Percentiles rank a stretch among this genome's conserved stretches.
Evolutionary conservation across 2,329 filamentous ascomycete species (phyloP).

Genomic region (Xylaria sp.): DNA sequence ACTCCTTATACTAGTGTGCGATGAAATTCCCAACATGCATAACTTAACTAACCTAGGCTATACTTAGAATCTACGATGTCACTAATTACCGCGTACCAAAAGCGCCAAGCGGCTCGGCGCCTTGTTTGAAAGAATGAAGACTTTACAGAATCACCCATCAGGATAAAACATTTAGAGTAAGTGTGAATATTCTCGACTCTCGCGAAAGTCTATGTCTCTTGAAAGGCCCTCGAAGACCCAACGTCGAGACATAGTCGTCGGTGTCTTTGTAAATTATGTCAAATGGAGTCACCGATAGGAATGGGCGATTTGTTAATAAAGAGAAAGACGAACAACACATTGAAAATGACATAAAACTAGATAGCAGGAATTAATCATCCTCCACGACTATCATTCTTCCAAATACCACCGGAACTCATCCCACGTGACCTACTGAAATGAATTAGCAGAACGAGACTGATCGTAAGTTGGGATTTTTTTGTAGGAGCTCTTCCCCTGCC

Average conservation of each 20-base stretch:
- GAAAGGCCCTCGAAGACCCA: neutral
- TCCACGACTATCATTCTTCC: neutral
- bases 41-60: neutral
- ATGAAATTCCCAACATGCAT: neutral
- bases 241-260: neutral
- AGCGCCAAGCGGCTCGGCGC: neutral
- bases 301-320: neutral
- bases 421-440: neutral
- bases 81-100: neutral
- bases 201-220: neutral
- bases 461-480: too few relatives aligned
- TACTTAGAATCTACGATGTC: neutral
- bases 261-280: neutral
- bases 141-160: neutral
- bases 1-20: neutral
- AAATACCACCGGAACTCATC: neutral
- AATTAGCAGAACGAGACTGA: neutral
- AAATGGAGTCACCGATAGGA: neutral
- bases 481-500: constrained; percentile 35
- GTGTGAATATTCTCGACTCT: too few relatives aligned
- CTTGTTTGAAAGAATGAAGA: neutral
- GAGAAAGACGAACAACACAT: neutral
- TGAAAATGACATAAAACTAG: neutral
- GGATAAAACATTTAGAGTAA: neutral
- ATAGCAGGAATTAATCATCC: neutral